Evolutionary conservation across 2,329 filamentous ascomycete genomes (phyloP), one percentile per base, ranked within the genome.

Genomic region (Ophiocordyceps sinensis): DNA sequence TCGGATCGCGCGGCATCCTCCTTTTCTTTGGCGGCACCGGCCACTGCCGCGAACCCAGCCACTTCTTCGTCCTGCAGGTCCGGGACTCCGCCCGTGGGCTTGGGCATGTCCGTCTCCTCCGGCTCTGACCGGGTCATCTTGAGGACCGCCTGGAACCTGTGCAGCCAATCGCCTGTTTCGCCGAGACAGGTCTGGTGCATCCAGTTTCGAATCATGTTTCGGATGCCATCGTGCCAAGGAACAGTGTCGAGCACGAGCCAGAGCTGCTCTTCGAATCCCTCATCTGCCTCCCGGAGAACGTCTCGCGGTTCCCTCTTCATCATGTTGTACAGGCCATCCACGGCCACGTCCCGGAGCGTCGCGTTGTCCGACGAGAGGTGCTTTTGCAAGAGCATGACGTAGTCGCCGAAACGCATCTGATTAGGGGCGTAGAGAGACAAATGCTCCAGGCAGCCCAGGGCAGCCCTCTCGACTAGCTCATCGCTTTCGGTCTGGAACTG

Each of bases 11-110:
- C 64, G 42, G 63, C 59, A 7, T 58, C 57, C 21, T 68, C 61
- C 37, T 77, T 75, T 39, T 81, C 73, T 38, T 74, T 75, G 5
- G 62, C 66, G 4, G 67, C 73, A 23, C 77, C 79, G 26, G 71
- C 71, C 1, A 82, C 79, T n/a, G 80, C 76, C 28, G 88, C 88
- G 54, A 98, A 96, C 0, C 91, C 91, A 40, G 91, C 91, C 30
- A 94, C 89, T 58, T 98, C 93, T 57, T 98, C 91, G 55, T 98
- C 91, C 47, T 89, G 83, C 0, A 96, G 64, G 51, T 98, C 91
- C n/a, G 85, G 71, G 12, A 74, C 68, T 4, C 70, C 67, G 10
- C 66, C 47, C 62, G 57, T 50, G 67, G 51, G 73, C 11, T 66
- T 59, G 4, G 67, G 56, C 15, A 62, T 62, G 5, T 62, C 57